Percentiles rank a stretch among this genome's conserved stretches.
These are phyloP conservation scores for Musa itinerans DNA, from an alignment of 176 grass and related monocot species.

Conservation along the genomic window DNA sequence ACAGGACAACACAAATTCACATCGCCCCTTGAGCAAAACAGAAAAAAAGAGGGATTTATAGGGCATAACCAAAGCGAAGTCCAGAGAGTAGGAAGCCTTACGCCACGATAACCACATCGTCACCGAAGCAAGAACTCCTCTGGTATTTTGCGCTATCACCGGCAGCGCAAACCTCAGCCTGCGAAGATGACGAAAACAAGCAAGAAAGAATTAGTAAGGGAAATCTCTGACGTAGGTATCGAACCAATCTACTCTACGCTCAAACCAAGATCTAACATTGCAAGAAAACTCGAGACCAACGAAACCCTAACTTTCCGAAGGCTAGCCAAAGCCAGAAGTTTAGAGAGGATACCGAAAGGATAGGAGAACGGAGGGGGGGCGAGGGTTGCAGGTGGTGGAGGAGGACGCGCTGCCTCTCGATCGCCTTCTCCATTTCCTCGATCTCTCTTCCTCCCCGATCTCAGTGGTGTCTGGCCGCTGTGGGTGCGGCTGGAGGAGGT, in stretches of 20 bases:
- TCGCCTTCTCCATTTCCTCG: slow-evolving; percentile 8
- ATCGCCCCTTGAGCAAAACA: not conserved
- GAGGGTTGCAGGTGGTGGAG: not conserved
- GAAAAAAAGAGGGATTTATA: not conserved
- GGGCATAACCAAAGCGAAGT: not conserved
- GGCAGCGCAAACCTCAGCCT: slow-evolving; percentile 66
- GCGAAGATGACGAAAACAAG: slow-evolving; percentile 2
- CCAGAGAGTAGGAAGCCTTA: slow-evolving; percentile 23
- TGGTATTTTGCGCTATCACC: slow-evolving; percentile 56
- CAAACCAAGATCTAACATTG: no score
- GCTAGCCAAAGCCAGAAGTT: not conserved
- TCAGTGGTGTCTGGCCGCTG: not conserved
- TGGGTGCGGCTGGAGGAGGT: not conserved
- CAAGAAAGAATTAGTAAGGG: no score
- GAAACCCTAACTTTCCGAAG: not conserved
- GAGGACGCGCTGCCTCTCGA: slow-evolving; percentile 10
- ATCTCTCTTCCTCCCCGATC: not conserved
- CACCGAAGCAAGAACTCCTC: slow-evolving; percentile 49
- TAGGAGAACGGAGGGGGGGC: not conserved
- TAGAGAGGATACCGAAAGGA: not conserved
- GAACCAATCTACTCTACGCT: no score
- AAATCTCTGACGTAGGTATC: no score
- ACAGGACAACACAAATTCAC: no score
- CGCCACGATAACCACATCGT: slow-evolving; percentile 95
- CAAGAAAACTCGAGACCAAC: not conserved